Evolutionary conservation across 2,329 filamentous ascomycete genomes (phyloP), one percentile per base, ranked within the genome.

Genomic region (Colletotrichum endophyticum): DNA sequence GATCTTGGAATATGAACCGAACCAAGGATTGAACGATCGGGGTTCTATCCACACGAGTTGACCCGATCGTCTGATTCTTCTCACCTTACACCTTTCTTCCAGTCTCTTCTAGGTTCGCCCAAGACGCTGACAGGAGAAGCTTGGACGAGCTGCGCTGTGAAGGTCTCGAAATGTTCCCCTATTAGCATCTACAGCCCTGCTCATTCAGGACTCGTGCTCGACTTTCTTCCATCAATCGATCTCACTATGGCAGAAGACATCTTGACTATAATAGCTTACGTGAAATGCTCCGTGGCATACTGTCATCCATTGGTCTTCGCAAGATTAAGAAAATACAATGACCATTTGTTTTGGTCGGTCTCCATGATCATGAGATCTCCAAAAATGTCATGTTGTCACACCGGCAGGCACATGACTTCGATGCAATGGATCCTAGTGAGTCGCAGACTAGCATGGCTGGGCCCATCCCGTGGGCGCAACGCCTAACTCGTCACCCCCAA

Each of bases 311-410:
- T n/a, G 9, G 39, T 49, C 39, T 49, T 49, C 39, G 39, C 19
- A n/a, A 44, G 16, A 44, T 19, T 6, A 1, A 44, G 16, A 44
- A 11, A 44, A 19, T 0, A n/a, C 39, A n/a, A 12, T 49, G 19
- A 12, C 39, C 39, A 1, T 1, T 5, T n/a, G 9, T 49, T 8
- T n/a, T 49, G 19, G 1, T 49, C 9, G 6, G 19, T 3, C 9
- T 49, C 12, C 39, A 12, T 49, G 39, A 49, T 12, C 39, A 49
- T 49, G 5, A n/a, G 39, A n/a, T 49, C 39, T n/a, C 19, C 5
- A 49, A 49, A 0, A 6, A n/a, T 49, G 19, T 6, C 9, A 6
- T 12, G 0, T n/a, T n/a, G 19, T n/a, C 19, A 6, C 5, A 7
- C 19, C 8, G 39, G 1, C 9, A n/a, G 39, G 19, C n/a, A 49